phyloP scores from a whole-genome alignment of 2,329 filamentous ascomycete genomes.

The Massarina eburnea region DNA sequence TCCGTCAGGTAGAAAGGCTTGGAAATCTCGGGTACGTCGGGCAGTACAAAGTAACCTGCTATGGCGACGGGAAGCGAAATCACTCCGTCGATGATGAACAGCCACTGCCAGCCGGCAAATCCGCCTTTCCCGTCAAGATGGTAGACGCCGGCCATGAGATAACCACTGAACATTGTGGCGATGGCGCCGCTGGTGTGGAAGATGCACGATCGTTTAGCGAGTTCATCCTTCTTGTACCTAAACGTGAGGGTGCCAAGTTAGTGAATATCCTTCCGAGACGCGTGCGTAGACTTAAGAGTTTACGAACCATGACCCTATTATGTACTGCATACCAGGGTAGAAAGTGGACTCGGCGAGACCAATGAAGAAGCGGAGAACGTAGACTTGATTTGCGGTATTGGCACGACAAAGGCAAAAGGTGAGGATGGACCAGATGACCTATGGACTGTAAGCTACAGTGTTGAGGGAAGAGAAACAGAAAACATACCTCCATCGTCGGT shows the following conservation, averaged over 20 bases:
- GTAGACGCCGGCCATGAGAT: slow-evolving; percentile 58
- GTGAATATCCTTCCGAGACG: no score
- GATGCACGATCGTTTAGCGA: slow-evolving; percentile 56
- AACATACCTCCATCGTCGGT: slow-evolving; percentile 48
- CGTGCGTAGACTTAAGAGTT: no score
- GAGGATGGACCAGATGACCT: slow-evolving; percentile 53
- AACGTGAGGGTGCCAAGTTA: no score
- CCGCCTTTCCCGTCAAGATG: slow-evolving; percentile 51
- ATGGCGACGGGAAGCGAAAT: slow-evolving; percentile 57
- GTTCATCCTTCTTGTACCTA: slow-evolving; percentile 54
- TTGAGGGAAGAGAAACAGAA: no score
- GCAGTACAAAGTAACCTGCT: slow-evolving; percentile 52
- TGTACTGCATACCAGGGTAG: slow-evolving; percentile 7
- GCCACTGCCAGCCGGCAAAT: slow-evolving; percentile 57
- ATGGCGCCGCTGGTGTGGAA: slow-evolving; percentile 54
- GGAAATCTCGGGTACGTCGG: slow-evolving; percentile 55
- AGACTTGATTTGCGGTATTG: slow-evolving; percentile 48
- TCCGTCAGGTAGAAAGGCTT: slow-evolving; percentile 52
- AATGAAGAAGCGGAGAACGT: slow-evolving; percentile 53
- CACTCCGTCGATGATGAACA: slow-evolving; percentile 57
- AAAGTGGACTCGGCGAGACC: slow-evolving; percentile 26
- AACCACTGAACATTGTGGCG: slow-evolving; percentile 54
- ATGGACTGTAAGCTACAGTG: slow-evolving; percentile 1
- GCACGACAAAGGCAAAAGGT: slow-evolving; percentile 49
- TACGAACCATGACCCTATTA: slow-evolving; percentile 6